A percentile compares a stretch with the other conserved stretches of the same genome.
Evolutionary conservation across 495 filamentous ascomycete species (phyloP).

Genomic region (Penicillium cosmopolitanum): DNA sequence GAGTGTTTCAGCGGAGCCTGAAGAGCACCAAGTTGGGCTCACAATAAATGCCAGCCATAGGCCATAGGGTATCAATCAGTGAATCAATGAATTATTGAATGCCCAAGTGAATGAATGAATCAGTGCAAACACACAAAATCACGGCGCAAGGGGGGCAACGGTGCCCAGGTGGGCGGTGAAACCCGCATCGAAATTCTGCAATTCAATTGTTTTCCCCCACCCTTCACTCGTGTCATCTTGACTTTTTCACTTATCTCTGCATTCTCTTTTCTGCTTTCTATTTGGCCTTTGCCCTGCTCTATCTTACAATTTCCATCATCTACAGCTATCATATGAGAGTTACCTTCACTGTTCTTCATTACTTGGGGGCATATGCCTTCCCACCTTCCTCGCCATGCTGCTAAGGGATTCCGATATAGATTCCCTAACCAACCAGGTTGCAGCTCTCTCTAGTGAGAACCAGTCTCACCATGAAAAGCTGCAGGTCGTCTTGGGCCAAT

Average conservation of each 20-base stretch:
- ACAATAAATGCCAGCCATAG: too few relatives aligned
- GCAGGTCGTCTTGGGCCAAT: slow-evolving; percentile 40
- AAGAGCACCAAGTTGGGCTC: too few relatives aligned
- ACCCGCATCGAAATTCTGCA: too few relatives aligned
- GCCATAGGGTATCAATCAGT: too few relatives aligned
- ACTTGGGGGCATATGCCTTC: slow-evolving; percentile 30
- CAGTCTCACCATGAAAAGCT: slow-evolving; percentile 42
- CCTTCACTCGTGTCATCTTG: not conserved
- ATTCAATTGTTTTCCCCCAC: too few relatives aligned
- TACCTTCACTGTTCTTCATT: slow-evolving; percentile 11
- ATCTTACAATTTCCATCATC: too few relatives aligned
- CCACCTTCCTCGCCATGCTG: slow-evolving; percentile 32
- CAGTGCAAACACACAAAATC: not conserved
- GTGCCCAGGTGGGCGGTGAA: too few relatives aligned
- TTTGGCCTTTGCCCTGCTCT: not conserved
- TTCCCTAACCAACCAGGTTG: slow-evolving; percentile 34
- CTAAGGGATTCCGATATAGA: slow-evolving; percentile 45
- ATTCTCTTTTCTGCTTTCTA: slow-evolving; percentile 4
- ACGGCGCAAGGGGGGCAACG: not conserved
- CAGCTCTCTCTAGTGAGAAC: slow-evolving; percentile 32
- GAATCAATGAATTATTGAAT: too few relatives aligned
- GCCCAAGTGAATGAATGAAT: not conserved
- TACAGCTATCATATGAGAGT: too few relatives aligned
- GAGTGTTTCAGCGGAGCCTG: too few relatives aligned
- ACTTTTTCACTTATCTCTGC: slow-evolving; percentile 6